Evolutionary conservation across 2,329 filamentous ascomycete species (phyloP), one percentile per base, ranked within the genome.

Genomic region (Botrytis hyacinthi): DNA sequence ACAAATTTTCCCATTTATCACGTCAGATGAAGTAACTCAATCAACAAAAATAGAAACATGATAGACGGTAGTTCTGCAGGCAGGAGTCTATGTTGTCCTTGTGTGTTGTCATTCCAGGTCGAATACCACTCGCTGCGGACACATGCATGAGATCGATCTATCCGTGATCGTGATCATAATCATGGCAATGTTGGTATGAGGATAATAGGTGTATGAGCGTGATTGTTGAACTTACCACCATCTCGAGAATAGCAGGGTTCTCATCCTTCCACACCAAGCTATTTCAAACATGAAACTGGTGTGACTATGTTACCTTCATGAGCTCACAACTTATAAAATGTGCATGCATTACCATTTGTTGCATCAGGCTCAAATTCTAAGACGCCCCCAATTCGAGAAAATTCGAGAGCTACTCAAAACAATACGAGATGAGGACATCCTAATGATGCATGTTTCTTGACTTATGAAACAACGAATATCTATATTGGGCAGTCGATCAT

Each of bases 41-140:
- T 10, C 57, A 73, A 69, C 71, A 69, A 51, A 69, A 73, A 73
- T 73, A 73, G 71, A 73, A 72, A 72, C 62, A 69, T 35, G 44
- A 61, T 44, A 32, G 48, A 26, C 18, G 62, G 62, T 32, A 68
- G 48, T 60, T 72, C 62, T 68, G 71, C 62, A 72, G 40, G 71
- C 46, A 48, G 51, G 10, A 60, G 37, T 67, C 40, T 18, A 67
- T 72, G 70, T 67, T 59, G 70, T 60, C 62, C 70, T 72, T 67
- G 44, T 59, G 51, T 59, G 32, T 60, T 68, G 40, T 40, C 62
- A 48, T 54, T 46, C 62, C 8, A 65, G 42, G 35, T 22, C 62
- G 26, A n/a, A 51, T 44, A 37, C 59, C 22, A 48, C 59, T 70
- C 32, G 35, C 70, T 57, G 59, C 44, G 70, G 70, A 72, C 26